A percentile compares a stretch with the other conserved stretches of the same genome.
These are phyloP conservation scores for Graphilbum ipis-grandicollis DNA, from an alignment of 2,329 filamentous ascomycete genomes.

Conservation along the genomic window DNA sequence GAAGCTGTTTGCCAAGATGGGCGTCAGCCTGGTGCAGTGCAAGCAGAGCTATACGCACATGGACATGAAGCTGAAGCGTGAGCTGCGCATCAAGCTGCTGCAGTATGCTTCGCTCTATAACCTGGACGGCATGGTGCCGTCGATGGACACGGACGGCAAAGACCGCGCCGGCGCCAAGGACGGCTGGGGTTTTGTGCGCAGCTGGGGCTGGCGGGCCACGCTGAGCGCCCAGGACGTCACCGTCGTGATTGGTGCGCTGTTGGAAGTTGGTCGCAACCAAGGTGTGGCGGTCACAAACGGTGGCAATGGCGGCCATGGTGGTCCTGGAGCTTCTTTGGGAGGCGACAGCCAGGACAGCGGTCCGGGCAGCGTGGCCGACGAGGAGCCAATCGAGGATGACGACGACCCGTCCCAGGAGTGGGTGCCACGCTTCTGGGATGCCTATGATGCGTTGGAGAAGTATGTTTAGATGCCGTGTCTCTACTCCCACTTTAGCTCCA, in stretches of 20 bases:
- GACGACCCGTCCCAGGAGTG: slow-evolving; percentile 34
- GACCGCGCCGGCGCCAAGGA: slow-evolving; percentile 61
- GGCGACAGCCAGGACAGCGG: slow-evolving; percentile 15
- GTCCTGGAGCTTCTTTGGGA: slow-evolving; percentile 9
- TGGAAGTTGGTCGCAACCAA: slow-evolving; percentile 59
- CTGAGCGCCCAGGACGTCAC: slow-evolving; percentile 85
- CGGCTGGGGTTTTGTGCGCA: slow-evolving; percentile 91
- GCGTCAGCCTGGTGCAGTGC: slow-evolving; percentile 81
- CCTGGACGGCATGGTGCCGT: slow-evolving; percentile 80
- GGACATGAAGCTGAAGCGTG: slow-evolving; percentile 92
- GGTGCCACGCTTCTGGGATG: slow-evolving; percentile 52
- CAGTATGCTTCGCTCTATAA: slow-evolving; percentile 91
- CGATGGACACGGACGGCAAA: slow-evolving; percentile 51
- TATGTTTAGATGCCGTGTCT: slow-evolving; percentile 14
- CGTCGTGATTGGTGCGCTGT: slow-evolving; percentile 77
- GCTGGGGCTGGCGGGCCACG: slow-evolving; percentile 95
- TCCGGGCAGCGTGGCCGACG: slow-evolving; percentile 28
- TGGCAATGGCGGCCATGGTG: slow-evolving; percentile 16
- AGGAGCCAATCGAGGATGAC: slow-evolving; percentile 23
- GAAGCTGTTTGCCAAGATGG: slow-evolving; percentile 95
- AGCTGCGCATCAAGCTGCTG: slow-evolving; percentile 59
- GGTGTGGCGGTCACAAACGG: slow-evolving; percentile 13
- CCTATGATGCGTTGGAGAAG: slow-evolving; percentile 56
- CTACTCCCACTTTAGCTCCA: too few species aligned
- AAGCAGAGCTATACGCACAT: slow-evolving; percentile 95